Base-by-base conservation (phyloP, 805 yeast genomes). In the Sugiyamaella mastotermitis region DNA sequence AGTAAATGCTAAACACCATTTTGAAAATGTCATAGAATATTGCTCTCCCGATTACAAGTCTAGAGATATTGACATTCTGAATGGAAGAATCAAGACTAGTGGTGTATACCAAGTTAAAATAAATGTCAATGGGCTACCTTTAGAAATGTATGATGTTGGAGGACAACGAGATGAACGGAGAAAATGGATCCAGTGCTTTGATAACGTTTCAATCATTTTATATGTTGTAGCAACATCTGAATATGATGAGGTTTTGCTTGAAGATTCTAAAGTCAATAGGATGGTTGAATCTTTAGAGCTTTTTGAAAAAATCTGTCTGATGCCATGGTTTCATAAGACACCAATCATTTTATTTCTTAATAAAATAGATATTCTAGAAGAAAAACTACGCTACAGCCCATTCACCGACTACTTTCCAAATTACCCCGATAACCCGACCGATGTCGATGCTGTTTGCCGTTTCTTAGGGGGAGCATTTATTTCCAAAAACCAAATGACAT, bases 131-230 rank as follows among this genome's bases (percentile, higher is more conserved):
- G 69, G 76, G 2, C 71, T 77, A 33, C 74, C 69, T 47, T 80
- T 88, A 57, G 78, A 77, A 52, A 84, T 92, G 29, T 64, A 87
- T 31, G 98, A 92, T 67, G 97, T 96, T 3, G 98, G 98, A 37
- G 98, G 98, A 1, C 97, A 88, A 62, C 65, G 96, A 44, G 76
- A 85, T 15, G 97, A 88, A 58, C 71, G 97, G 44, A 77, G 81
- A 50, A 88, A 88, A 58, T 88, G 97, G 97, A 83, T 88, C 46
- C 95, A 87, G 55, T 85, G 94, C 55, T 88, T 88, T 61, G 92
- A 88, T 53, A 85, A 83, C 45, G 83, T 90, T 35, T 82, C 95
- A 0, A 83, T 94, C 3, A 81, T 94, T 0, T 59, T 90, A 26
- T 92, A 86, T 59, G 95, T 90, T 5, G 72, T 83, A 14, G 96